These are phyloP conservation scores for Francoa sonchifolia DNA, from an alignment of 441 rosid genomes.

Conservation along the genomic window DNA sequence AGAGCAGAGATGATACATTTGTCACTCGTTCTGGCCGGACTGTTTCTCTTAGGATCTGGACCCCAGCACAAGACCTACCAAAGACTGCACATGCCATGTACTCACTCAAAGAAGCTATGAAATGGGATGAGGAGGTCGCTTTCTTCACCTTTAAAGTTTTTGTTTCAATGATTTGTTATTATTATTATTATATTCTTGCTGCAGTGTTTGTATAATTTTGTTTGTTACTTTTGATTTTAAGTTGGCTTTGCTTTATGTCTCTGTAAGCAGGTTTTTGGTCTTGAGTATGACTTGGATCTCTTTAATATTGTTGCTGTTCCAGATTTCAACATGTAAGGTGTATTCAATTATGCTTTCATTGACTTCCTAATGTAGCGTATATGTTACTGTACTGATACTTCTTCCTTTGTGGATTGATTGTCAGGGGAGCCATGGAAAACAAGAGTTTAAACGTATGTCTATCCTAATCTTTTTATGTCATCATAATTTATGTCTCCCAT, in stretches of 20 bases:
- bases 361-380: too few relatives aligned
- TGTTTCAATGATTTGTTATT: too few relatives aligned
- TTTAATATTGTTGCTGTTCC: slow-evolving; percentile 95
- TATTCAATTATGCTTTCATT: not conserved
- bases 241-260: too few relatives aligned
- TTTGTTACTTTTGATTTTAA: slow-evolving; percentile 11
- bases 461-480: slow-evolving; percentile 7
- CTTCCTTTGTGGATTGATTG: slow-evolving; percentile 13
- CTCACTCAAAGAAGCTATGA: slow-evolving; percentile 92
- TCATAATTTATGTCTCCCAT: not conserved
- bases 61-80: slow-evolving; percentile 79
- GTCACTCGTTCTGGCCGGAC: slow-evolving; percentile 69
- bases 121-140: slow-evolving; percentile 96
- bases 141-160: slow-evolving; percentile 11
- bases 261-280: slow-evolving; percentile 73
- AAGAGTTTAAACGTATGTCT: slow-evolving; percentile 81
- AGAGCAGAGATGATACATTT: slow-evolving; percentile 81
- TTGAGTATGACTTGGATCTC: slow-evolving; percentile 93
- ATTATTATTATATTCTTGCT: too few relatives aligned
- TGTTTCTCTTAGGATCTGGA: slow-evolving; percentile 80
- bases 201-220: too few relatives aligned
- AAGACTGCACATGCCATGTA: slow-evolving; percentile 98
- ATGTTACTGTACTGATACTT: slow-evolving; percentile 1
- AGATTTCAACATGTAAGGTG: slow-evolving; percentile 84
- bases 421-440: slow-evolving; percentile 99